Evolutionary conservation across 2,329 filamentous ascomycete genomes (phyloP), one percentile per base, ranked within the genome.

Genomic region (Parastagonospora nodorum): DNA sequence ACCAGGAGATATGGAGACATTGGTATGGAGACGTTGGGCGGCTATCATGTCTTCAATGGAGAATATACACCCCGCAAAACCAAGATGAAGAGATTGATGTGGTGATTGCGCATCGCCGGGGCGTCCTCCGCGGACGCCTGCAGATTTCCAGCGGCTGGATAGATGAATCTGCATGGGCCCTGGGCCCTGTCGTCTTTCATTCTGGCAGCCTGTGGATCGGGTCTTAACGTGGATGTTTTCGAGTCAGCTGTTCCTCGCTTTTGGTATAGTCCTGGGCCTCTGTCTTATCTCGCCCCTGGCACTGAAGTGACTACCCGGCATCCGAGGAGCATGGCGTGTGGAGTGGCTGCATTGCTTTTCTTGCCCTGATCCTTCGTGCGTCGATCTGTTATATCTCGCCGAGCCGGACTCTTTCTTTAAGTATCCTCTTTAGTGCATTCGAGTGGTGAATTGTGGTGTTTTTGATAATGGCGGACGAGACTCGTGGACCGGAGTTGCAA

Each of bases 401-500:
- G 43, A 29, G 35, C 39, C 50, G 45, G 50, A 51, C 48, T 42
- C 28, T 9, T 52, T 50, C 41, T 28, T 41, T 16, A 33, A 11
- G 24, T 38, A 27, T 28, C 36, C 52, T 51, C 42, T 45, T 44
- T 49, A 51, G 19, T 24, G 19, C 19, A 24, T 24, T 24, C 19
- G 3, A 5, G 19, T 24, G 59, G 53, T 58, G 51, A 58, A 58
- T 51, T 51, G 53, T 45, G 43, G 48, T 30, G n/a, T 36, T 36
- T 33, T 33, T 48, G 30, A 36, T 51, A 55, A 50, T 12, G 8
- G 71, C 71, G 68, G 59, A 52, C 33, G 61, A 59, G 12, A 69
- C 66, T 38, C 58, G 69, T 36, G 69, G 69, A 27, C 68, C 68
- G 24, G 60, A 65, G 47, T 52, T 72, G n/a, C 57, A 55, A 42